A percentile compares a stretch with the other conserved stretches of the same genome.
These are phyloP conservation scores for Mucor ambiguus DNA, from an alignment of 371 early-diverging fungal species.

Conservation along the genomic window DNA sequence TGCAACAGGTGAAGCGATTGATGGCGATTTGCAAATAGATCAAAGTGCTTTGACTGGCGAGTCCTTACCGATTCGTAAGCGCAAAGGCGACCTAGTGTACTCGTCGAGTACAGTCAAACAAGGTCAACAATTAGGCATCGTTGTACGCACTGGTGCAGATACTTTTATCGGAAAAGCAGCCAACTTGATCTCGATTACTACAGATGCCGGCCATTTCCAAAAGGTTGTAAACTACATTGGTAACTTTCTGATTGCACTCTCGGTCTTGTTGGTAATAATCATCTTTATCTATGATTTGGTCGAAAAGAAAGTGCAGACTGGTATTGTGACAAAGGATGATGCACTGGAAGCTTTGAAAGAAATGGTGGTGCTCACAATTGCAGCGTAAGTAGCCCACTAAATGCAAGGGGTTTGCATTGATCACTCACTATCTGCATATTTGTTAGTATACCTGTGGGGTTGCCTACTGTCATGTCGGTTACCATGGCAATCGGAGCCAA, in stretches of 20 bases:
- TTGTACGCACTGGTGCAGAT: slow-evolving; percentile 84
- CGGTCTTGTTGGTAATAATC: slow-evolving; percentile 75
- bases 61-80: slow-evolving; percentile 77
- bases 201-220: slow-evolving; percentile 86
- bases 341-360: slow-evolving; percentile 72
- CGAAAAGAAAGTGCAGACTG: slow-evolving; percentile 8
- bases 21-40: slow-evolving; percentile 83
- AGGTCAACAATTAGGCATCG: slow-evolving; percentile 85
- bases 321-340: slow-evolving; percentile 41
- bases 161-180: slow-evolving; percentile 94
- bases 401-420: neutral
- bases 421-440: no score
- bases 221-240: slow-evolving; percentile 85
- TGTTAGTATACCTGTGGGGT: slow-evolving; percentile 85
- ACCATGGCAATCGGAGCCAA: slow-evolving; percentile 96
- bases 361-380: slow-evolving; percentile 53
- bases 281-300: slow-evolving; percentile 74
- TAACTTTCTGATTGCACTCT: slow-evolving; percentile 76
- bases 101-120: slow-evolving; percentile 85
- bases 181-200: slow-evolving; percentile 83
- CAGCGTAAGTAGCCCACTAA: slow-evolving; percentile 20
- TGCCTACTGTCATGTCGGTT: slow-evolving; percentile 93
- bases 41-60: slow-evolving; percentile 96
- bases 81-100: slow-evolving; percentile 74
- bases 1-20: slow-evolving; percentile 75